Evolutionary conservation across 768 basidiomycete species (phyloP).

Genomic region (Leccinum imitatum): DNA sequence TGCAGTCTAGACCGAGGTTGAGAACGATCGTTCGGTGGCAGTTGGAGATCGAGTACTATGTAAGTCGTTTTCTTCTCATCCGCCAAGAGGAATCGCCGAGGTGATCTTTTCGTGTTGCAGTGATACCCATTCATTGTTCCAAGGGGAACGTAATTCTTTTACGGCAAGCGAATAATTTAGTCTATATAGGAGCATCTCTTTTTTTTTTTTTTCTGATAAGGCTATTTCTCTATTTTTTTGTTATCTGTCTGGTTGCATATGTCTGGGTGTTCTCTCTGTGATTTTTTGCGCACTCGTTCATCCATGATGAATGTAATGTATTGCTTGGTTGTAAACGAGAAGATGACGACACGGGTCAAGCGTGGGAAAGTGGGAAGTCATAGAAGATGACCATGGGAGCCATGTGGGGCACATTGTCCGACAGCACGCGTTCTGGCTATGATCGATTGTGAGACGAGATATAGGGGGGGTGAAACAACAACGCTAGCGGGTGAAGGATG

Average conservation of each 20-base stretch:
- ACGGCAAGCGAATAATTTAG: slow-evolving; percentile 16
- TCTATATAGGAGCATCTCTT: slow-evolving; percentile 7
- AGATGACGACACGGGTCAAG: not conserved
- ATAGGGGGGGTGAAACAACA: not conserved
- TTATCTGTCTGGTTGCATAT: slow-evolving; percentile 1
- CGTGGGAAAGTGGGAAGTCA: not conserved
- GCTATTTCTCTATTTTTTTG: slow-evolving; percentile 4
- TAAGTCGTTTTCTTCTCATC: slow-evolving; percentile 38
- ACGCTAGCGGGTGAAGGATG: not conserved
- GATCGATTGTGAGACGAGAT: too few relatives aligned
- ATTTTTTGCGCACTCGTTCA: not conserved
- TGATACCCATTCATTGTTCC: slow-evolving; percentile 19
- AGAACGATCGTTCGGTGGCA: slow-evolving; percentile 31
- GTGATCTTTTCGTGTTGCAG: slow-evolving; percentile 7
- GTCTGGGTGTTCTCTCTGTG: not conserved
- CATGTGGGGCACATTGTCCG: not conserved
- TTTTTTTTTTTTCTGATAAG: slow-evolving; percentile 4
- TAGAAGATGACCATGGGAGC: not conserved
- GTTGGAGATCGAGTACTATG: slow-evolving; percentile 96
- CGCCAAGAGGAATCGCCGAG: not conserved
- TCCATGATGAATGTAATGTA: not conserved
- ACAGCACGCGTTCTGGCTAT: not conserved
- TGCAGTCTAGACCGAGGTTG: not conserved
- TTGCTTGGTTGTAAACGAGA: not conserved
- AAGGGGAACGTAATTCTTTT: slow-evolving; percentile 4